Percentiles rank a stretch among this genome's conserved stretches.
Conservation (phyloP, 257 asterid species). For the Salvia rosmarinus region DNA sequence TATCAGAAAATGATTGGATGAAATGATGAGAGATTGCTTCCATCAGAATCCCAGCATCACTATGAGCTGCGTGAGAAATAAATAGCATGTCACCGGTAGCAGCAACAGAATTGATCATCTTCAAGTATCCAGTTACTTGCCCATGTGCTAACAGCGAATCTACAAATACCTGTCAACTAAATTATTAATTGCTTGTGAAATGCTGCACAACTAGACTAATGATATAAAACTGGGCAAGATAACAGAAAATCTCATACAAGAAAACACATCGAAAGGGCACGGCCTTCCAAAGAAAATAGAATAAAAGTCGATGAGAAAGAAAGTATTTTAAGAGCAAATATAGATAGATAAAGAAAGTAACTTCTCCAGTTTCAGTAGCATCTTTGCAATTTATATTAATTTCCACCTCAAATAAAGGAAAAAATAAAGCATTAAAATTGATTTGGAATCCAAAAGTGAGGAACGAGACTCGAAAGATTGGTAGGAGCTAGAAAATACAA, state of each 20-base stretch:
- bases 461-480: not conserved
- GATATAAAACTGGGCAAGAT: too few species aligned
- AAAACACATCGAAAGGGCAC: constrained; percentile 13
- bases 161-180: constrained; percentile 60
- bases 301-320: too few species aligned
- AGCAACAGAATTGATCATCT: constrained; percentile 49
- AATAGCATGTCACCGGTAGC: constrained; percentile 42
- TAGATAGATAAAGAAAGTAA: constrained; percentile 15
- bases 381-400: too few species aligned
- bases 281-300: not conserved
- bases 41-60: constrained; percentile 54
- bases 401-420: not conserved
- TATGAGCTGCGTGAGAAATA: constrained; percentile 40
- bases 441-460: constrained; percentile 15
- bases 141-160: constrained; percentile 74
- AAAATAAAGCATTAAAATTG: not conserved
- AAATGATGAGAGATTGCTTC: constrained; percentile 67
- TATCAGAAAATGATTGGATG: constrained; percentile 61
- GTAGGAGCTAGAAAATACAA: not conserved
- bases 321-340: too few species aligned
- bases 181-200: constrained; percentile 28
- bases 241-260: not conserved
- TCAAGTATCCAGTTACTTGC: constrained; percentile 49
- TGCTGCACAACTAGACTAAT: not conserved
- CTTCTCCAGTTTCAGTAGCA: too few species aligned